phyloP scores from a whole-genome alignment of 257 asterid genomes.

The Verbena officinalis region DNA sequence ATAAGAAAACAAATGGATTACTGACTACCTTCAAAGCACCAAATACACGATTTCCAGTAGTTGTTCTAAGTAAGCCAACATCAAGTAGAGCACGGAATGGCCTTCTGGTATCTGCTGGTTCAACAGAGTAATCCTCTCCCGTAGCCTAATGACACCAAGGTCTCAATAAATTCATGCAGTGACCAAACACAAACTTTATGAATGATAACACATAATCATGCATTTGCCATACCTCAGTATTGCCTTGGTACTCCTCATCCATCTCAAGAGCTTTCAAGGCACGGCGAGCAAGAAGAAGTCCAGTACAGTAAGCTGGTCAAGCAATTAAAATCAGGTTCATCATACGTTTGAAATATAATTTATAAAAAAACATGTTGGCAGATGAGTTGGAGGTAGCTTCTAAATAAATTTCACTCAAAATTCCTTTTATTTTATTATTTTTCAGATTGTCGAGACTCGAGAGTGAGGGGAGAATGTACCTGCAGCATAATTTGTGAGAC shows the following conservation, averaged over 20 bases:
- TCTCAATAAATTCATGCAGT: slow-evolving; percentile 8
- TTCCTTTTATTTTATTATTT: not conserved
- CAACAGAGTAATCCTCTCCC: slow-evolving; percentile 77
- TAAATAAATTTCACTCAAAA: not conserved
- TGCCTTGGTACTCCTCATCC: slow-evolving; percentile 74
- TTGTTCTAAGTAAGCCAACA: slow-evolving; percentile 65
- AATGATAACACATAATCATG: not conserved
- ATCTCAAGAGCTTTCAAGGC: slow-evolving; percentile 69
- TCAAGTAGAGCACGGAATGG: slow-evolving; percentile 76
- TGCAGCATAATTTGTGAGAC: slow-evolving; percentile 73
- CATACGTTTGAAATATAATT: not conserved
- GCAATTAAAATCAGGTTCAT: not conserved
- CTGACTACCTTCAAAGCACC: slow-evolving; percentile 69
- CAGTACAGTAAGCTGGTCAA: slow-evolving; percentile 69
- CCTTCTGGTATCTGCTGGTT: slow-evolving; percentile 65
- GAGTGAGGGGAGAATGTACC: slow-evolving; percentile 37
- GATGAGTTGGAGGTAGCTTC: not conserved
- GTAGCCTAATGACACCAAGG: slow-evolving; percentile 45
- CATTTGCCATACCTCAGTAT: slow-evolving; percentile 52
- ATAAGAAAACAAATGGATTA: not conserved
- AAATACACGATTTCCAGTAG: slow-evolving; percentile 76
- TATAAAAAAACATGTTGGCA: slow-evolving; percentile 4
- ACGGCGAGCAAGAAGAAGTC: slow-evolving; percentile 83
- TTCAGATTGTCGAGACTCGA: not conserved
- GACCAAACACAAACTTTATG: not conserved